These are phyloP conservation scores for Aspergillus candidus DNA, from an alignment of 2,329 filamentous ascomycete genomes.

Conservation along the genomic window DNA sequence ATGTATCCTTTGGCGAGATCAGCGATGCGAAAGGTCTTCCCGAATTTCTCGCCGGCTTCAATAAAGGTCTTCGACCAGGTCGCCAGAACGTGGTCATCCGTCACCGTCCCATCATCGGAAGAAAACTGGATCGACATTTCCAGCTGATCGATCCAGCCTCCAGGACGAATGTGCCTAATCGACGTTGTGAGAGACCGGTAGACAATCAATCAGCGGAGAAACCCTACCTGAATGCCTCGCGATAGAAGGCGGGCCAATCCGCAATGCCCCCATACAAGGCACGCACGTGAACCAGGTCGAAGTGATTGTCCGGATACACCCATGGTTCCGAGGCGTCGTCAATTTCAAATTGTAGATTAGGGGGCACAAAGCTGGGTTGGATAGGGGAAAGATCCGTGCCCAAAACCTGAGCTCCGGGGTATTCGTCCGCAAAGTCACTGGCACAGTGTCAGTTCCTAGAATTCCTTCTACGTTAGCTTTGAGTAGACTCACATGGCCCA, in stretches of 20 bases:
- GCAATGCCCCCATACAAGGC: slow-evolving; percentile 18
- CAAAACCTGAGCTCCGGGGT: slow-evolving; percentile 51
- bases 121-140: slow-evolving; percentile 22
- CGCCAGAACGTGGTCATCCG: slow-evolving; percentile 18
- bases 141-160: slow-evolving; percentile 22
- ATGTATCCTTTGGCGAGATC: slow-evolving; percentile 20
- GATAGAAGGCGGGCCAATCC: slow-evolving; percentile 20
- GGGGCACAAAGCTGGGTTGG: slow-evolving; percentile 56
- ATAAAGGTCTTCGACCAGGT: slow-evolving; percentile 23
- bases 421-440: slow-evolving; percentile 29
- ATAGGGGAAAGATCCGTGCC: slow-evolving; percentile 60
- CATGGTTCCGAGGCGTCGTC: slow-evolving; percentile 58
- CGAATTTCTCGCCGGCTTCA: slow-evolving; percentile 24
- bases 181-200: neutral
- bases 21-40: slow-evolving; percentile 24
- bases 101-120: slow-evolving; percentile 19
- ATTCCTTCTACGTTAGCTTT: neutral
- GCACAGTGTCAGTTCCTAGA: neutral
- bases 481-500: slow-evolving; percentile 15
- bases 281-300: slow-evolving; percentile 50
- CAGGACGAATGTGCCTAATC: slow-evolving; percentile 17
- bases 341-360: slow-evolving; percentile 64
- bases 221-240: slow-evolving; percentile 13
- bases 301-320: slow-evolving; percentile 41
- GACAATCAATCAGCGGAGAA: neutral